These are phyloP conservation scores for Backusella sp. DNA, from an alignment of 192 early-diverging fungal species.

Conservation along the genomic window DNA sequence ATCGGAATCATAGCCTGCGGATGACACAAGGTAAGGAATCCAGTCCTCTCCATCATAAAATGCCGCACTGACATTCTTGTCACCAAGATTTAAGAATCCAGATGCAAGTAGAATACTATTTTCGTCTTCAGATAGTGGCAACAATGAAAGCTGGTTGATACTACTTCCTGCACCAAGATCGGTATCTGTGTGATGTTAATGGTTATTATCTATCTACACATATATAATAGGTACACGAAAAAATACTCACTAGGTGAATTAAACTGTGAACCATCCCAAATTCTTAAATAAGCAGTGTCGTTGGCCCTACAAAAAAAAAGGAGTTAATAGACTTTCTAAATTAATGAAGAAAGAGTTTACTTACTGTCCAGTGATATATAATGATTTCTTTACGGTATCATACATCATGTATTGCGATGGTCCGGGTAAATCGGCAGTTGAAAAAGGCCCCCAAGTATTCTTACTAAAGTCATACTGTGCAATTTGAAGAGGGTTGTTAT, in stretches of 20 bases:
- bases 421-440: conserved; percentile 3
- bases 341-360: not conserved
- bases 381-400: conserved; percentile 6
- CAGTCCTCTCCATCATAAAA: conserved; percentile 51
- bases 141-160: conserved; percentile 21
- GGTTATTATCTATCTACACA: not conserved
- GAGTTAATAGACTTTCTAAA: not conserved
- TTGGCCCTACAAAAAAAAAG: not conserved
- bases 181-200: not conserved
- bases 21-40: conserved; percentile 42
- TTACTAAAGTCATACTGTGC: conserved; percentile 15
- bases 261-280: conserved; percentile 22
- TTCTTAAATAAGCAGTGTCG: not conserved
- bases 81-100: conserved; percentile 43
- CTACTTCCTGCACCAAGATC: conserved; percentile 17
- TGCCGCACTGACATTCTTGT: conserved; percentile 38
- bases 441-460: conserved; percentile 10
- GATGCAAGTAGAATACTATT: conserved; percentile 40
- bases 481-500: conserved; percentile 1
- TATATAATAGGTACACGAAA: not conserved
- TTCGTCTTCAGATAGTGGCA: not conserved
- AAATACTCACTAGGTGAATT: not conserved
- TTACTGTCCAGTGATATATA: conserved; percentile 41
- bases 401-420: conserved; percentile 9
- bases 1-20: conserved; percentile 24